These are phyloP conservation scores for Hyphodiscus sp. DNA, from an alignment of 2,329 filamentous ascomycete genomes.

Conservation along the genomic window DNA sequence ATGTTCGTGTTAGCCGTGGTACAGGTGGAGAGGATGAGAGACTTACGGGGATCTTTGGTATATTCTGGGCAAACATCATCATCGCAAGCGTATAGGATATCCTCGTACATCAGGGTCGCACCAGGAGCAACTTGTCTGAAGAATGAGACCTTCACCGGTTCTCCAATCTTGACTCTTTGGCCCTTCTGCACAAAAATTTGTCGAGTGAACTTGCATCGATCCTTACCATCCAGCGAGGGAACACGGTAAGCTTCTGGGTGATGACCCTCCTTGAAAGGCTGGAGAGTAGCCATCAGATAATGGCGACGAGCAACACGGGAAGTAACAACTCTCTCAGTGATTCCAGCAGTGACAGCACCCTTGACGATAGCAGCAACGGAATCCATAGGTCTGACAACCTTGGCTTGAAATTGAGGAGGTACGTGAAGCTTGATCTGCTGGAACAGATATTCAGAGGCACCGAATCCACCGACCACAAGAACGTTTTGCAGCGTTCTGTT, in stretches of 20 bases:
- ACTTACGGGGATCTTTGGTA: conserved; percentile 97
- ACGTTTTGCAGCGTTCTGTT: conserved; percentile 94
- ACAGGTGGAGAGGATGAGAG: not conserved
- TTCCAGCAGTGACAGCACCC: conserved; percentile 94
- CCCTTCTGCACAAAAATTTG: conserved; percentile 99
- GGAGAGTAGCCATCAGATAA: conserved; percentile 97
- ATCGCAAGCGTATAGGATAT: conserved; percentile 94
- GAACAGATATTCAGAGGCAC: conserved; percentile 97
- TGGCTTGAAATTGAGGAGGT: conserved; percentile 94
- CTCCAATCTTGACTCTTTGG: conserved; percentile 97
- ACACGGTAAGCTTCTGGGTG: conserved; percentile 98
- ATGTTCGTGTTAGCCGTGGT: conserved; percentile 26
- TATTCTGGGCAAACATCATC: conserved; percentile 98
- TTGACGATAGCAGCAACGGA: conserved; percentile 98
- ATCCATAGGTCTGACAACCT: conserved; percentile 98
- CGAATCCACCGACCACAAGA: conserved; percentile 94
- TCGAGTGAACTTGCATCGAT: conserved; percentile 95
- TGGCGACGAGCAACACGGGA: conserved; percentile 95
- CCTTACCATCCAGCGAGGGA: conserved; percentile 91
- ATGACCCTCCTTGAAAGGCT: conserved; percentile 98
- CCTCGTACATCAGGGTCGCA: conserved; percentile 98
- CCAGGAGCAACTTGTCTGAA: conserved; percentile 97
- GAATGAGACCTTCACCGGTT: conserved; percentile 97
- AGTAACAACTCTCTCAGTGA: conserved; percentile 93
- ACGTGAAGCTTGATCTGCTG: conserved; percentile 99